Conservation (phyloP, 805 yeast species). For the Kluyveromyces nonfermentans region DNA sequence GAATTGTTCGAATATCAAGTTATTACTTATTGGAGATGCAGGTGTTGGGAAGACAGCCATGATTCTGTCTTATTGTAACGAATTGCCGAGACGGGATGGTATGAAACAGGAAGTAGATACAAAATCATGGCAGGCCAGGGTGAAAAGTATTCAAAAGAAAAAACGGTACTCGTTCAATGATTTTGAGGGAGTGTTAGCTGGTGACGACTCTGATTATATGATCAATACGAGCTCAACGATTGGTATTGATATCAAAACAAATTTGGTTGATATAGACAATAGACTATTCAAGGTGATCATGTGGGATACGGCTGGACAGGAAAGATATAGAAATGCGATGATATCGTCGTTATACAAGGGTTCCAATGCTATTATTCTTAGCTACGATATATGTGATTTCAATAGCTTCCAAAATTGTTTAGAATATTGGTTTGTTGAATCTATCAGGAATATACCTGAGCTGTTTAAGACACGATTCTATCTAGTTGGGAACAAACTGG, state of each 20-base stretch:
- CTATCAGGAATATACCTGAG: conserved; percentile 29
- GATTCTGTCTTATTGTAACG: conserved; percentile 35
- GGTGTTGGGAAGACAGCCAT: conserved; percentile 43
- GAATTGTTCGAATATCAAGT: conserved; percentile 25
- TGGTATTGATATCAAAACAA: conserved; percentile 39
- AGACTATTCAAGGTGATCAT: conserved; percentile 35
- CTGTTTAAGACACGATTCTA: conserved; percentile 30
- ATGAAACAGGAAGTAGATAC: conserved; percentile 10
- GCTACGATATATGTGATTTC: conserved; percentile 36
- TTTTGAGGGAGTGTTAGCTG: conserved; percentile 18
- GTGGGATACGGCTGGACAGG: conserved; percentile 48
- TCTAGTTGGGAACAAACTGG: conserved; percentile 39
- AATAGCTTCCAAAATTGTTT: conserved; percentile 31
- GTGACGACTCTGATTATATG: conserved; percentile 13
- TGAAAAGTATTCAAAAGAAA: conserved; percentile 13
- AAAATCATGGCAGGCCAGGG: conserved; percentile 4
- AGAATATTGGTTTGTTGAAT: conserved; percentile 36
- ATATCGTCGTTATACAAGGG: conserved; percentile 38
- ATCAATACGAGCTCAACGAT: conserved; percentile 34
- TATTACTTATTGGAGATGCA: conserved; percentile 37
- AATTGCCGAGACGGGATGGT: conserved; percentile 18
- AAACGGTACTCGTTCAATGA: conserved; percentile 28
- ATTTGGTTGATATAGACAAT: conserved; percentile 36
- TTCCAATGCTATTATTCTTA: conserved; percentile 37
- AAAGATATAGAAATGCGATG: conserved; percentile 36